These are phyloP conservation scores for Suhomyces chickasaworum DNA, from an alignment of 1,139 yeast genomes.

Conservation along the genomic window DNA sequence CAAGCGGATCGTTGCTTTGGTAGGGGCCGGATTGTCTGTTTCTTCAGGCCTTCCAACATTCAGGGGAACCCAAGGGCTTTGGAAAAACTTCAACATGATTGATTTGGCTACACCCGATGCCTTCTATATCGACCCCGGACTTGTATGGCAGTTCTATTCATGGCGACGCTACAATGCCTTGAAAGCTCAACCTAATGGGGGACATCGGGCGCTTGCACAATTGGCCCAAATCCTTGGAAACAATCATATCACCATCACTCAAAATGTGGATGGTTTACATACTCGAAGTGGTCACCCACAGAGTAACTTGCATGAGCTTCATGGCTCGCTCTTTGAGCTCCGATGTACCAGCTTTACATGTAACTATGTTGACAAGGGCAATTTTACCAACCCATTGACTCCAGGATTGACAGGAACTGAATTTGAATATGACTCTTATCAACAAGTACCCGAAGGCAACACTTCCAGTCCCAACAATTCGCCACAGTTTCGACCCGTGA, in stretches of 20 bases:
- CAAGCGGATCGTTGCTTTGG: slow-evolving; percentile 66
- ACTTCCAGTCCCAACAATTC: slow-evolving; percentile 20
- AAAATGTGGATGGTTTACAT: slow-evolving; percentile 79
- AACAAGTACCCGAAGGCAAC: not conserved
- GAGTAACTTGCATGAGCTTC: slow-evolving; percentile 60
- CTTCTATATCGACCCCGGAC: slow-evolving; percentile 75
- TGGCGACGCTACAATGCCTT: slow-evolving; percentile 67
- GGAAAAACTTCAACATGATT: slow-evolving; percentile 78
- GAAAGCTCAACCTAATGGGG: slow-evolving; percentile 68
- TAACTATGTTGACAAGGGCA: slow-evolving; percentile 54
- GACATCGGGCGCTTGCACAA: slow-evolving; percentile 69
- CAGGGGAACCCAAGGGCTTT: slow-evolving; percentile 70
- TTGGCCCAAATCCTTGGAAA: slow-evolving; percentile 29
- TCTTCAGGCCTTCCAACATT: slow-evolving; percentile 77
- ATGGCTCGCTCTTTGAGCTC: slow-evolving; percentile 74
- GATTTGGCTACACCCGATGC: slow-evolving; percentile 93
- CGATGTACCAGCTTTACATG: slow-evolving; percentile 78
- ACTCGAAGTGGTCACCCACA: slow-evolving; percentile 63
- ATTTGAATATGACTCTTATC: slow-evolving; percentile 25
- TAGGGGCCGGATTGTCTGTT: slow-evolving; percentile 84
- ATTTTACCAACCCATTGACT: slow-evolving; percentile 64
- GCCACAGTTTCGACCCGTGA: slow-evolving; percentile 52
- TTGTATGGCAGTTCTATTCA: slow-evolving; percentile 88
- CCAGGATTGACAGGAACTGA: slow-evolving; percentile 51
- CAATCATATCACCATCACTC: slow-evolving; percentile 68